A percentile compares a stretch with the other conserved stretches of the same genome.
Evolutionary conservation across 768 basidiomycete species (phyloP).

Genomic region (Agaricus subrufescens): DNA sequence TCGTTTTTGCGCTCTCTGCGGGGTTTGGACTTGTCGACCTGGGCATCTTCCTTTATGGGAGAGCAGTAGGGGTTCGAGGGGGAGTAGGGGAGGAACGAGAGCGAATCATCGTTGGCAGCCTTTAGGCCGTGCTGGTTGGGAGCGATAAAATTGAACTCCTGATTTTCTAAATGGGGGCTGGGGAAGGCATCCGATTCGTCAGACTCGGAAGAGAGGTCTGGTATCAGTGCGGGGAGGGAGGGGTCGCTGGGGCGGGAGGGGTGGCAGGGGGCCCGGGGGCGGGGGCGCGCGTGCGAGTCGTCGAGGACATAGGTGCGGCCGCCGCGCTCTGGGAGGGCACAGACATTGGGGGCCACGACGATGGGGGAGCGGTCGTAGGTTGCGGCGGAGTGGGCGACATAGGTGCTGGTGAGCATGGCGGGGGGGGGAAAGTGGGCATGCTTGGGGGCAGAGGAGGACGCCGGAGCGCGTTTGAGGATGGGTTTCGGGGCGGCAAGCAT

Average conservation of each 20-base stretch:
- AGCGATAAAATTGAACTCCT: slow-evolving; percentile 14
- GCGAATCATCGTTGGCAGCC: slow-evolving; percentile 14
- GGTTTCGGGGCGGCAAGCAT: slow-evolving; percentile 40
- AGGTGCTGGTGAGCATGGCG: slow-evolving; percentile 45
- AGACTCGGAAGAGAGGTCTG: slow-evolving; percentile 58
- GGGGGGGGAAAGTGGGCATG: slow-evolving; percentile 48
- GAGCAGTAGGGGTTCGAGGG: slow-evolving; percentile 21
- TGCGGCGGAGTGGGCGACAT: slow-evolving; percentile 49
- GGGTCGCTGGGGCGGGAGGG: slow-evolving; percentile 10
- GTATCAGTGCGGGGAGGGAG: slow-evolving; percentile 45
- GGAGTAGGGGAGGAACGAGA: slow-evolving; percentile 34
- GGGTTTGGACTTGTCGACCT: slow-evolving; percentile 17
- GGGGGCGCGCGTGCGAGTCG: slow-evolving; percentile 33
- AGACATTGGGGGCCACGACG: slow-evolving; percentile 64
- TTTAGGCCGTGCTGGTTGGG: slow-evolving; percentile 4
- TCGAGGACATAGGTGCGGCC: slow-evolving; percentile 62
- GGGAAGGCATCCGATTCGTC: slow-evolving; percentile 59
- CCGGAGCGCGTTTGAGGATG: slow-evolving; percentile 49
- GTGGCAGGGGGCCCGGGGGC: slow-evolving; percentile 4
- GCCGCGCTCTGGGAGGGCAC: slow-evolving; percentile 75
- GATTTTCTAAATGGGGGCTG: slow-evolving; percentile 26
- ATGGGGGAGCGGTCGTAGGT: slow-evolving; percentile 82
- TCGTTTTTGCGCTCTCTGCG: slow-evolving; percentile 29
- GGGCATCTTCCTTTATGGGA: slow-evolving; percentile 10
- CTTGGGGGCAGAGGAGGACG: slow-evolving; percentile 18